Evolutionary conservation across 257 asterid species (phyloP).

Genomic region (Knoxia roxburghii): DNA sequence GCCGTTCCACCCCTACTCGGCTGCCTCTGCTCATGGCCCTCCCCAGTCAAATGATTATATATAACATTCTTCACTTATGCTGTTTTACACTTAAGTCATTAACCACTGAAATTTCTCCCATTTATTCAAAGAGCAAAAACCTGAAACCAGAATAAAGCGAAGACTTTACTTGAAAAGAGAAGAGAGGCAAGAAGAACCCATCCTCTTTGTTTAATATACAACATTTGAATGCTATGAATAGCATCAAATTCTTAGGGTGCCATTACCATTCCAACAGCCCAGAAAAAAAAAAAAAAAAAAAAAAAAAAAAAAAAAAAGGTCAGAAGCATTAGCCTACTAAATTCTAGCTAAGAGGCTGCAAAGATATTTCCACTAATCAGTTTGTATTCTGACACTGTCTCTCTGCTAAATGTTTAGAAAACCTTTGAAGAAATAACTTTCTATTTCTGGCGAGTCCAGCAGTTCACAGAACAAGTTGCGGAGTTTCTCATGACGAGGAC

Average conservation of each 20-base stretch:
- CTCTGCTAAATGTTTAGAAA: background rate
- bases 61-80: too few species aligned
- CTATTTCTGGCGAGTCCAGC: background rate
- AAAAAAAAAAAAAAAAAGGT: too few species aligned
- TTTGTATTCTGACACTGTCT: background rate
- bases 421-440: background rate
- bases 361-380: slow-evolving; percentile 2
- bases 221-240: background rate
- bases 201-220: background rate
- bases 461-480: background rate
- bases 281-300: too few species aligned
- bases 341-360: too few species aligned
- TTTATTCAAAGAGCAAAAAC: background rate
- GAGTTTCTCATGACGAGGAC: too few species aligned
- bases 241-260: background rate
- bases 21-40: slow-evolving; percentile 19
- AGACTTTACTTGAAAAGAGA: background rate
- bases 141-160: background rate
- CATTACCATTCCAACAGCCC: background rate
- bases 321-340: too few species aligned
- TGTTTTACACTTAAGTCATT: too few species aligned
- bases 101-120: background rate
- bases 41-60: background rate
- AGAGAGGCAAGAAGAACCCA: background rate
- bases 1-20: slow-evolving; percentile 33